Evolutionary conservation across 1,284 basidiomycete species (phyloP), one percentile per base, ranked within the genome.

Genomic region (Apiotrichum domesticum): DNA sequence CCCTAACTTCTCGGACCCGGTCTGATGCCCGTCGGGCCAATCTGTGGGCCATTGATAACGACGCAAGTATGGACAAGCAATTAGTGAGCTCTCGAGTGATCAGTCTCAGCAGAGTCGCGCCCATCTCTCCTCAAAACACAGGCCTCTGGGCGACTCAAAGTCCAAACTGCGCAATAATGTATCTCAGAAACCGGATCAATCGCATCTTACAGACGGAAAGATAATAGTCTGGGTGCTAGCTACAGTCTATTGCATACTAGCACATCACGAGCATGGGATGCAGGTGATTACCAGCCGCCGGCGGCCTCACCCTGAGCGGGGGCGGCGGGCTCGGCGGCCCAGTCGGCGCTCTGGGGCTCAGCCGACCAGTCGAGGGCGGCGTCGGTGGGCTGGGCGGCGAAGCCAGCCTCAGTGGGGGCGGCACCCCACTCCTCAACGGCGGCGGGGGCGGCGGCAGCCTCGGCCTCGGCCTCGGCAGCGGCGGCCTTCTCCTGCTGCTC

Each of bases 401-500:
- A 87, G 63, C 85, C 84, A 55, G 84, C 86, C 69, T 85, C 82
- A 56, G 83, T 74, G 53, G 86, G 85, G 72, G 85, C 81, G 57
- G 82, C 74, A 50, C 86, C 86, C 67, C 90, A 87, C 90, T 90
- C 93, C 71, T 93, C 89, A 33, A 78, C 73, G 63, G 78, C 76
- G 56, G 77, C 78, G 56, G 64, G 56, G 46, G 69, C 73, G 32
- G 78, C 73, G 65, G 77, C 75, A 52, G 63, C 58, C 55, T 80
- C 77, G 49, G 78, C 78, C 58, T 80, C 82, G 59, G 80, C 83
- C 63, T 79, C 81, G 62, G 82, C 82, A 78, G 88, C 90, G 65
- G 87, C 88, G 47, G 88, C 88, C 79, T 92, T 90, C 77, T 93
- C 91, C 75, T 89, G 86, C 72, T 90, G 87, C 80, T 97, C 93